Evolutionary conservation across 2,329 filamentous ascomycete genomes (phyloP).

Genomic region (Calonectria ilicicola): DNA sequence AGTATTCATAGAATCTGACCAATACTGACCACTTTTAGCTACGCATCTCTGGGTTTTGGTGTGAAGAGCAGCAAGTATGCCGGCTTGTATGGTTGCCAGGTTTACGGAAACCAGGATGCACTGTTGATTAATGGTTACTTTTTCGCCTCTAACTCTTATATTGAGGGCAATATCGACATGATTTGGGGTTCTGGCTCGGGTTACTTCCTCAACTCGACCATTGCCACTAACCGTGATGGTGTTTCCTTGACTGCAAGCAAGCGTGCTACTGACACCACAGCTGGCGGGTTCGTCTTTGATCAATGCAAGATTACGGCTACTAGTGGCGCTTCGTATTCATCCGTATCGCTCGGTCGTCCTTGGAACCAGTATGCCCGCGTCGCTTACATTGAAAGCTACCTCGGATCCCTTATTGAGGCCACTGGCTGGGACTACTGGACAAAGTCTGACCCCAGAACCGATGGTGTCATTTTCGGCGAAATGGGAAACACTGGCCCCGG

Average conservation of each 20-base stretch:
- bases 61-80: slow-evolving; percentile 51
- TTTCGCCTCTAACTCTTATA: slow-evolving; percentile 57
- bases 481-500: slow-evolving; percentile 35
- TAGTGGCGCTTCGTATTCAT: slow-evolving; percentile 37
- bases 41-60: slow-evolving; percentile 59
- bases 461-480: slow-evolving; percentile 35
- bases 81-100: slow-evolving; percentile 55
- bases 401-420: slow-evolving; percentile 24
- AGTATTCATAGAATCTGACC: rapidly evolving
- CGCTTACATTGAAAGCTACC: slow-evolving; percentile 35
- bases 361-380: slow-evolving; percentile 39
- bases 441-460: slow-evolving; percentile 35
- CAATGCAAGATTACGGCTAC: slow-evolving; percentile 46
- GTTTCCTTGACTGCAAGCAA: slow-evolving; percentile 51
- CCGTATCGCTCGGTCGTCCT: slow-evolving; percentile 35
- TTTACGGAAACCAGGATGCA: slow-evolving; percentile 63
- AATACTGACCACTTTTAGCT: slow-evolving; percentile 41
- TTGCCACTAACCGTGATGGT: slow-evolving; percentile 45
- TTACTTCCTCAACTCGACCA: slow-evolving; percentile 54
- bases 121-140: slow-evolving; percentile 60
- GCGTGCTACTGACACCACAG: slow-evolving; percentile 50
- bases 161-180: slow-evolving; percentile 63
- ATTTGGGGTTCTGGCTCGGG: slow-evolving; percentile 56
- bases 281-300: slow-evolving; percentile 50
- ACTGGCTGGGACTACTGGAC: slow-evolving; percentile 38